Conservation (phyloP, 306 rosid species). For the Lathyrus aphaca region DNA sequence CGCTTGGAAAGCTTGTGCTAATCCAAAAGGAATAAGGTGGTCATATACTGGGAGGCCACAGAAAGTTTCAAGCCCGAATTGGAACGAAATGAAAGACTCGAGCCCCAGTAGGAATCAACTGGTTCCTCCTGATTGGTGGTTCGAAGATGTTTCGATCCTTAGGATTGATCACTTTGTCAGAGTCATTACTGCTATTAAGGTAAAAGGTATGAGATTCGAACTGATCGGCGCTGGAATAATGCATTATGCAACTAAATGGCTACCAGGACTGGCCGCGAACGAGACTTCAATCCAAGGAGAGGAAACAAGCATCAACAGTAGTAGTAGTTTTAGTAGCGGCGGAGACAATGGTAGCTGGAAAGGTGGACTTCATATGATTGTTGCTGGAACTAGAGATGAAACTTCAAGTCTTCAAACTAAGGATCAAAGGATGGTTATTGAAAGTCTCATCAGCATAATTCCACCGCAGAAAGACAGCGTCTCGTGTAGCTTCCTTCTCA, state of each 20-base stretch:
- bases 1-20: constrained; percentile 98
- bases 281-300: constrained; percentile 50
- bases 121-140: constrained; percentile 99
- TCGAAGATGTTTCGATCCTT: constrained; percentile 87
- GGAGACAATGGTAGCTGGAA: constrained; percentile 58
- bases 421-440: constrained; percentile 86
- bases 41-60: constrained; percentile 79
- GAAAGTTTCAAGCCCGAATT: constrained; percentile 75
- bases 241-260: constrained; percentile 88
- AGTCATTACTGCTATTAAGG: constrained; percentile 91
- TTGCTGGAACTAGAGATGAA: constrained; percentile 65
- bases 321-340: constrained; percentile 45
- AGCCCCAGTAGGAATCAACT: constrained; percentile 74
- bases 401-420: constrained; percentile 62
- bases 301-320: constrained; percentile 63
- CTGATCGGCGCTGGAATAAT: constrained; percentile 78
- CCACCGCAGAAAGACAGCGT: constrained; percentile 96
- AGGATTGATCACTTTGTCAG: constrained; percentile 97
- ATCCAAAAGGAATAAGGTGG: constrained; percentile 97
- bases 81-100: constrained; percentile 81
- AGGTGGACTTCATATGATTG: constrained; percentile 76
- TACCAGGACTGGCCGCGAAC: constrained; percentile 61
- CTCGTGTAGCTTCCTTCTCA: constrained; percentile 86
- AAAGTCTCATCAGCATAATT: constrained; percentile 92
- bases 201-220: constrained; percentile 91